Percentiles rank a stretch among this genome's conserved stretches.
Conservation (phyloP, 2,329 filamentous ascomycete species). For the Thelonectria rubi region DNA sequence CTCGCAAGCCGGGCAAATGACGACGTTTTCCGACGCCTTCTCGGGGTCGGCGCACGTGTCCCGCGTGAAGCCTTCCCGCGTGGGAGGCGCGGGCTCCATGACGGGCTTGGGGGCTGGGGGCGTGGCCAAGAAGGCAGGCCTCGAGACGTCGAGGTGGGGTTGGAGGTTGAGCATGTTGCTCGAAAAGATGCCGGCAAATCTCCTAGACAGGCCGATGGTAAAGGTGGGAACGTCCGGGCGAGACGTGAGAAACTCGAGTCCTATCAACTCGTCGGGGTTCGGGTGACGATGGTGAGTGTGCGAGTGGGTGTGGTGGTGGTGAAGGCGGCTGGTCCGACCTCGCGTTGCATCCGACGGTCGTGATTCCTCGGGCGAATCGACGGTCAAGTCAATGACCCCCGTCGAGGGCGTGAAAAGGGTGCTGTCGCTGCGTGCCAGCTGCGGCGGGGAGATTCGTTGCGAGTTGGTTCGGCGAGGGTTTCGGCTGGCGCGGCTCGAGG, state of each 20-base stretch:
- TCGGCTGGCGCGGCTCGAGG: constrained; percentile 28
- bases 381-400: constrained; percentile 63
- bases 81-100: constrained; percentile 70
- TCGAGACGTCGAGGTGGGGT: constrained; percentile 39
- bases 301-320: too few relatives aligned
- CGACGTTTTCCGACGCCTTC: constrained; percentile 70
- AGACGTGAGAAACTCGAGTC: constrained; percentile 38
- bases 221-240: constrained; percentile 27
- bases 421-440: constrained; percentile 56
- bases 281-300: not conserved
- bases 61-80: constrained; percentile 82
- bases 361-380: constrained; percentile 54
- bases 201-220: constrained; percentile 38
- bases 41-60: constrained; percentile 58
- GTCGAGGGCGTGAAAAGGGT: constrained; percentile 49
- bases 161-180: constrained; percentile 36
- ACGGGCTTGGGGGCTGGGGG: constrained; percentile 53
- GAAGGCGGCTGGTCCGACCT: constrained; percentile 15
- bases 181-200: constrained; percentile 41
- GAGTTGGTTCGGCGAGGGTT: constrained; percentile 56
- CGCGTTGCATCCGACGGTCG: constrained; percentile 31
- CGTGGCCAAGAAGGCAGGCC: constrained; percentile 45
- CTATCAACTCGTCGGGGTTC: constrained; percentile 37
- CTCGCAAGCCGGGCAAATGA: constrained; percentile 88
- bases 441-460: constrained; percentile 52